These are phyloP conservation scores for Strigomonas culicis DNA, from an alignment of 208 protist genomes.

Conservation along the genomic window DNA sequence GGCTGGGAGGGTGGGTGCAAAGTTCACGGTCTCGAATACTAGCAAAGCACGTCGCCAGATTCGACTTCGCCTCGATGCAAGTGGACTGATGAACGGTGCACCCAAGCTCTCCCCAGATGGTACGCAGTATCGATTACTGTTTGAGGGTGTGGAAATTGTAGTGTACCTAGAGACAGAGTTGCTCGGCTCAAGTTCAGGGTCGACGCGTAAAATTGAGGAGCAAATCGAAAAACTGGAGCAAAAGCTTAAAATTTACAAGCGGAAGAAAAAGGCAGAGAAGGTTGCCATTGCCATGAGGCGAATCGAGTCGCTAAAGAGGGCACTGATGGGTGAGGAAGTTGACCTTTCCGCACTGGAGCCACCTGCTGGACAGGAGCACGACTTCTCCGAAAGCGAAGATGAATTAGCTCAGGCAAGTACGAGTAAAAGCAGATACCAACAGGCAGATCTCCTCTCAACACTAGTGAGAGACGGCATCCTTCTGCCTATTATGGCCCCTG, in stretches of 20 bases:
- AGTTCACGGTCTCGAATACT: slow-evolving; percentile 74
- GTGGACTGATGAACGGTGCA: slow-evolving; percentile 13
- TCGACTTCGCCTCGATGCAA: slow-evolving; percentile 45
- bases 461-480: slow-evolving; percentile 61
- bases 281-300: slow-evolving; percentile 45
- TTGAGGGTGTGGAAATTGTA: slow-evolving; percentile 66
- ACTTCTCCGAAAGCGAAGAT: slow-evolving; percentile 73
- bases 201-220: slow-evolving; percentile 76
- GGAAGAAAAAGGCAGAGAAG: slow-evolving; percentile 88
- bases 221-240: slow-evolving; percentile 89
- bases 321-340: slow-evolving; percentile 66
- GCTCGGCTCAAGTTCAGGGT: slow-evolving; percentile 47
- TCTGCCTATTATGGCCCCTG: slow-evolving; percentile 68
- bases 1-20: slow-evolving; percentile 40
- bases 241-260: slow-evolving; percentile 82
- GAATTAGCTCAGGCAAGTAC: slow-evolving; percentile 28
- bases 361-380: slow-evolving; percentile 24
- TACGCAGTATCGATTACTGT: slow-evolving; percentile 28
- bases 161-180: slow-evolving; percentile 74
- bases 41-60: slow-evolving; percentile 62
- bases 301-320: slow-evolving; percentile 54
- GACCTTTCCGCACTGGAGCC: slow-evolving; percentile 38
- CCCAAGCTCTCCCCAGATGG: slow-evolving; percentile 13
- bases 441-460: slow-evolving; percentile 41
- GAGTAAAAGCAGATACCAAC: slow-evolving; percentile 27